Conservation (phyloP, 495 filamentous ascomycete genomes). For the Sabuloglossum arenarium region DNA sequence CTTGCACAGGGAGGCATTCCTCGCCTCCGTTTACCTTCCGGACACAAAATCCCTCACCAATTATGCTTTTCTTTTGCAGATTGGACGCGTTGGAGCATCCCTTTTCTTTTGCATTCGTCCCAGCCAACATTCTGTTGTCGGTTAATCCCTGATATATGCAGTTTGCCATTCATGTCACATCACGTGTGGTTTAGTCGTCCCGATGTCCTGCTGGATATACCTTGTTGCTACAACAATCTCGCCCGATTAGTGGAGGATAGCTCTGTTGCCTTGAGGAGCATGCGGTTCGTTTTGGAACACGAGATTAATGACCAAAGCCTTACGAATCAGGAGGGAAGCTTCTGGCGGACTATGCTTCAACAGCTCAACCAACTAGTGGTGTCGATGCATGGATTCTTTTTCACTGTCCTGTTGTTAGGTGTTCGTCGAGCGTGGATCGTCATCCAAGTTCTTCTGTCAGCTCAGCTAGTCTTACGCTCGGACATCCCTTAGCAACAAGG, state of each 20-base stretch:
- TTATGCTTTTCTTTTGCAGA: conserved; percentile 2
- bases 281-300: background rate
- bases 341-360: background rate
- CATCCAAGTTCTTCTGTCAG: background rate
- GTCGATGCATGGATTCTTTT: background rate
- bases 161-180: background rate
- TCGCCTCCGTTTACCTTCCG: background rate
- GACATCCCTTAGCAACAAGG: background rate
- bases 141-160: conserved; percentile 1
- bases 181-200: background rate
- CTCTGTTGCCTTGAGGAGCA: background rate
- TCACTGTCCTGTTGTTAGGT: background rate
- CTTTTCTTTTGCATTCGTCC: background rate
- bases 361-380: background rate
- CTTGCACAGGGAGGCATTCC: background rate
- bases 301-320: background rate
- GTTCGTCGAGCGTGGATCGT: background rate
- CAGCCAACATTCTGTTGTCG: background rate
- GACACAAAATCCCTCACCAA: background rate
- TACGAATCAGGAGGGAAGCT: background rate
- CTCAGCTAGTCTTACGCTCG: background rate
- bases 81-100: background rate
- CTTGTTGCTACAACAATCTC: background rate
- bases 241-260: background rate
- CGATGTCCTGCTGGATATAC: background rate